A percentile compares a stretch with the other conserved stretches of the same genome.
These are phyloP conservation scores for Colletotrichum sp. DNA, from an alignment of 2,329 filamentous ascomycete species.

Conservation along the genomic window DNA sequence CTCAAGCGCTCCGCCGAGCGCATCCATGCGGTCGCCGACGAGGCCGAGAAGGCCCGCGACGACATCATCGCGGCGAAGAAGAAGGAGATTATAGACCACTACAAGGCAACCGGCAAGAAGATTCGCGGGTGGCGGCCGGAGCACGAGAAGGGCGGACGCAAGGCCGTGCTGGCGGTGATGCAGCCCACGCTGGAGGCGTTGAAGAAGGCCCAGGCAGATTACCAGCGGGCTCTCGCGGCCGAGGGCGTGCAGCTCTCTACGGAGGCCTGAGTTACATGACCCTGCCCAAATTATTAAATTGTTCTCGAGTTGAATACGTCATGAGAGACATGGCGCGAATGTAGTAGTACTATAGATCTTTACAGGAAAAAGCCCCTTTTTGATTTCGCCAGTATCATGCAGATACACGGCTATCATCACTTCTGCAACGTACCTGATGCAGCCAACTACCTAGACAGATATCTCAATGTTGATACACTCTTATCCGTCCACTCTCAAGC, in stretches of 20 bases:
- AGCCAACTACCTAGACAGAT: background rate
- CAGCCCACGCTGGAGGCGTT: conserved; percentile 75
- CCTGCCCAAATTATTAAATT: background rate
- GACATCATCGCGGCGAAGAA: conserved; percentile 70
- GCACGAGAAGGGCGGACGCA: conserved; percentile 74
- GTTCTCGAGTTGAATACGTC: background rate
- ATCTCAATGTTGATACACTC: background rate
- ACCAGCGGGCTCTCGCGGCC: conserved; percentile 73
- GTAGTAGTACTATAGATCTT: background rate
- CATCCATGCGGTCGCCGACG: conserved; percentile 79
- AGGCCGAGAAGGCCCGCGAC: conserved; percentile 77
- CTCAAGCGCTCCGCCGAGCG: conserved; percentile 77
- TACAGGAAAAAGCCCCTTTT: background rate
- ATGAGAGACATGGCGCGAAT: background rate
- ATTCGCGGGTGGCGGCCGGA: conserved; percentile 68
- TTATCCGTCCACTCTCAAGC: background rate
- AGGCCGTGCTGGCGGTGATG: conserved; percentile 78
- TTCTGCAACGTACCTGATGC: background rate
- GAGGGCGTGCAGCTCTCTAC: conserved; percentile 57
- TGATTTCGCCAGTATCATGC: background rate
- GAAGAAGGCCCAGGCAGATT: conserved; percentile 72
- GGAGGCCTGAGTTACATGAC: conserved; percentile 34
- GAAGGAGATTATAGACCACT: conserved; percentile 72
- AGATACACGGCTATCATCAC: background rate
- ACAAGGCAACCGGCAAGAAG: conserved; percentile 76